These are phyloP conservation scores for Tremella mesenterica DNA, from an alignment of 768 basidiomycete species.

Conservation along the genomic window DNA sequence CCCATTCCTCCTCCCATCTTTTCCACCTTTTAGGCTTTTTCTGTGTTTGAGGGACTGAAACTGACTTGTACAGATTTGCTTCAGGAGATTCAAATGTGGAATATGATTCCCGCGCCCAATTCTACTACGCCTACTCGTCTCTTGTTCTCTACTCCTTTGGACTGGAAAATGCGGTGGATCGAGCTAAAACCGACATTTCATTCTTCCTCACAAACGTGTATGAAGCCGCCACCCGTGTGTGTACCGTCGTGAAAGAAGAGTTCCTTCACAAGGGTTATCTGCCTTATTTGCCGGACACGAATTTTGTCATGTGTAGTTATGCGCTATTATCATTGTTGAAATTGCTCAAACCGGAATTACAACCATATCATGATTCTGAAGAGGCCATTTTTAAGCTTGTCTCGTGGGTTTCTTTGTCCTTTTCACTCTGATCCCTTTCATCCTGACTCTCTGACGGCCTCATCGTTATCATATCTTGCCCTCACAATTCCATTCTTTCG, in stretches of 20 bases:
- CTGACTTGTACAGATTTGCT: background rate
- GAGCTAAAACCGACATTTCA: constrained; percentile 42
- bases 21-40: background rate
- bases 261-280: constrained; percentile 68
- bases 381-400: constrained; percentile 36
- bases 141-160: constrained; percentile 93
- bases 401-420: constrained; percentile 19
- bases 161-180: constrained; percentile 85
- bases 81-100: constrained; percentile 9
- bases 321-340: constrained; percentile 74
- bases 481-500: too few species aligned
- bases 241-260: constrained; percentile 61
- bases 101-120: constrained; percentile 48
- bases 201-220: constrained; percentile 43
- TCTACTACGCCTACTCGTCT: constrained; percentile 70
- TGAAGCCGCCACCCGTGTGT: constrained; percentile 39
- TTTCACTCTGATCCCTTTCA: constrained; percentile 68
- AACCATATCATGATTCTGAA: constrained; percentile 32
- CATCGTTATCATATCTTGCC: constrained; percentile 63
- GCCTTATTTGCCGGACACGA: constrained; percentile 78
- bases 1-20: background rate
- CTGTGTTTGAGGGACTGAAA: too few species aligned
- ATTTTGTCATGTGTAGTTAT: constrained; percentile 86
- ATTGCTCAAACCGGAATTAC: constrained; percentile 50
- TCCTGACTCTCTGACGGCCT: constrained; percentile 58